Conservation (phyloP, 208 protist species). For the Wallacemonas sp. region DNA sequence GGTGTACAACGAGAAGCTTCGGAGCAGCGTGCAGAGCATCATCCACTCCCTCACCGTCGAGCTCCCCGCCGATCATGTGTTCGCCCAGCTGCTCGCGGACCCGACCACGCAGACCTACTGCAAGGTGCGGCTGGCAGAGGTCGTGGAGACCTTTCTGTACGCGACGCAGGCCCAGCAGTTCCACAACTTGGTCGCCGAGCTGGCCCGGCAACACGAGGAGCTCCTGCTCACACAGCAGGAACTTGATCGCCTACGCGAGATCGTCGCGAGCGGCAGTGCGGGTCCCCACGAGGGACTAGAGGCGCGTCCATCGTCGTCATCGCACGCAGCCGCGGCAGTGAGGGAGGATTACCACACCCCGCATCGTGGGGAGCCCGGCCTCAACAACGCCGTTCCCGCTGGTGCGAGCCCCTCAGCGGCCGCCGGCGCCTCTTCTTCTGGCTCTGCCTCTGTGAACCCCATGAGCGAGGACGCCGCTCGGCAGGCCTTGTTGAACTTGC, state of each 20-base stretch:
- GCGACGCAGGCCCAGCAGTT: constrained; percentile 75
- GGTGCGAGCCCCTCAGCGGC: too few relatives aligned
- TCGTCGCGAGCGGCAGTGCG: not conserved
- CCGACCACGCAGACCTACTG: constrained; percentile 66
- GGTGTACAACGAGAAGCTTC: constrained; percentile 77
- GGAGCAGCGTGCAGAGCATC: constrained; percentile 58
- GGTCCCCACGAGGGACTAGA: not conserved
- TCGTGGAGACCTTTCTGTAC: constrained; percentile 83
- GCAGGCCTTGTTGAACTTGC: constrained; percentile 61
- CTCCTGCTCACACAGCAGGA: constrained; percentile 30
- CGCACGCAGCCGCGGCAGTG: not conserved
- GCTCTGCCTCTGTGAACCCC: constrained; percentile 25
- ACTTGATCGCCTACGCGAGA: not conserved
- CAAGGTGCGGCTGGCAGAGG: constrained; percentile 69
- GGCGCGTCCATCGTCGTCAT: not conserved
- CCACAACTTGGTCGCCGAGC: constrained; percentile 68
- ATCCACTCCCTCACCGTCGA: constrained; percentile 53
- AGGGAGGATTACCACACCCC: not conserved
- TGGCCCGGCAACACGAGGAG: constrained; percentile 56
- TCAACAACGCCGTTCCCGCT: too few relatives aligned
- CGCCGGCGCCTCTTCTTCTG: not conserved
- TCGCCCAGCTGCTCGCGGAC: constrained; percentile 76
- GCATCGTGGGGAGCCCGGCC: too few relatives aligned
- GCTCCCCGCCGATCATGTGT: constrained; percentile 74
- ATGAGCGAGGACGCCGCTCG: constrained; percentile 55